These are phyloP conservation scores for Dovyalis caffra DNA, from an alignment of 345 rosid genomes.

Conservation along the genomic window DNA sequence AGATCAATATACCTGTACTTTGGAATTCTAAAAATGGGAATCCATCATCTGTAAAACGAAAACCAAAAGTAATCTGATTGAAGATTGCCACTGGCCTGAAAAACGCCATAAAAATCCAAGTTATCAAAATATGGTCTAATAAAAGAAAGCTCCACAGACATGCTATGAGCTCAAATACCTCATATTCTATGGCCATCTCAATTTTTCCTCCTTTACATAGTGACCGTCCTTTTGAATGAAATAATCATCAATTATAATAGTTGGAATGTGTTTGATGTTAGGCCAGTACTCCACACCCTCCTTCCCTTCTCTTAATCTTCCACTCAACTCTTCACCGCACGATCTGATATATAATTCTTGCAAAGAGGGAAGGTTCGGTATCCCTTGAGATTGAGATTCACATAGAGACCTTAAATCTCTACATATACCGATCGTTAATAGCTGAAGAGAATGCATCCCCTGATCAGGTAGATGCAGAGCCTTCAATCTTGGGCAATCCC, in stretches of 20 bases:
- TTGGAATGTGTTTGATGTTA: slow-evolving; percentile 15
- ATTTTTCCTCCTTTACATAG: too few species aligned
- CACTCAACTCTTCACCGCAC: neutral
- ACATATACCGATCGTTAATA: fast-evolving
- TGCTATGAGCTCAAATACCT: too few species aligned
- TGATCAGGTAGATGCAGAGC: neutral
- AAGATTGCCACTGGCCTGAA: too few species aligned
- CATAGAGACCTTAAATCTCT: too few species aligned
- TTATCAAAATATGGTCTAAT: too few species aligned
- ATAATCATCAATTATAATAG: neutral
- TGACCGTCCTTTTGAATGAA: neutral
- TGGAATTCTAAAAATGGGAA: too few species aligned
- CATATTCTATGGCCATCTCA: too few species aligned
- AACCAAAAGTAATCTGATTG: too few species aligned
- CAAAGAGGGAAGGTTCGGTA: neutral
- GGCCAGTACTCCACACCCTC: neutral
- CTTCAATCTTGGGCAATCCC: neutral
- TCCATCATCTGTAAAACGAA: too few species aligned
- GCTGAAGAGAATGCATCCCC: neutral
- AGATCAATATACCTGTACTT: too few species aligned
- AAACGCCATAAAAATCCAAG: too few species aligned
- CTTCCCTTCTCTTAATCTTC: neutral
- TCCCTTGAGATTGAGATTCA: neutral
- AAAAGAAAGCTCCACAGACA: too few species aligned
- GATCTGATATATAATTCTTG: neutral